Evolutionary conservation across 495 filamentous ascomycete genomes (phyloP).

Genomic region (Terfezia claveryi): DNA sequence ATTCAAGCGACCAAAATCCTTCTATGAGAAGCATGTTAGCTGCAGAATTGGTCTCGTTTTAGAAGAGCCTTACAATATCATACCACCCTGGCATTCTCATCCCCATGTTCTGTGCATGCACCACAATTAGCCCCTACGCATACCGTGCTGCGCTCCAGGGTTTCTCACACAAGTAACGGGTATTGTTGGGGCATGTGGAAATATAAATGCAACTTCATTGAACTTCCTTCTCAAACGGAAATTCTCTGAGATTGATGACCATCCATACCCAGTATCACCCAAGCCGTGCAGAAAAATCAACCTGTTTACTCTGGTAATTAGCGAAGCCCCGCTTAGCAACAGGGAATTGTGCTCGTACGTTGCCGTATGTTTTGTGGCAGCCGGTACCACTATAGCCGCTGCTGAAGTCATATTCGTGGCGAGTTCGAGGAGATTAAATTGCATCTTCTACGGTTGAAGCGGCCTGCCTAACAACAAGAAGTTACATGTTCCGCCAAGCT

Average conservation of each 20-base stretch:
- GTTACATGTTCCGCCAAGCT: too few relatives aligned
- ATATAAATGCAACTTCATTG: constrained; percentile 74
- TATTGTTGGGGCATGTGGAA: constrained; percentile 80
- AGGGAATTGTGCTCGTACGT: constrained; percentile 24
- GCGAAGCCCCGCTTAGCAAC: too few relatives aligned
- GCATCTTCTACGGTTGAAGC: neutral
- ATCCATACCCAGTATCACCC: constrained; percentile 60
- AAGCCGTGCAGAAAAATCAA: constrained; percentile 87
- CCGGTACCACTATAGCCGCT: constrained; percentile 55
- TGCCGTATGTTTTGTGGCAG: constrained; percentile 74
- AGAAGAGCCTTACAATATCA: constrained; percentile 45
- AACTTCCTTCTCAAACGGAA: constrained; percentile 68
- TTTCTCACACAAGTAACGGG: constrained; percentile 57
- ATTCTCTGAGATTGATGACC: constrained; percentile 65
- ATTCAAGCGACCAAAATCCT: constrained; percentile 8
- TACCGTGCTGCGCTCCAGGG: too few relatives aligned
- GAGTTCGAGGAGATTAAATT: neutral
- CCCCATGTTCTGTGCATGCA: constrained; percentile 39
- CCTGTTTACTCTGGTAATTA: constrained; percentile 2
- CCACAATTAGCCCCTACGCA: too few relatives aligned
- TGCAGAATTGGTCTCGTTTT: constrained; percentile 2
- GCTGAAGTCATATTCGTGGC: constrained; percentile 12
- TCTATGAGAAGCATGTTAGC: constrained; percentile 1
- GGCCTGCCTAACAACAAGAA: too few relatives aligned
- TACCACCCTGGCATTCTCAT: constrained; percentile 86